Base-by-base conservation (phyloP, 305 asterid species). In the Fraxinus sp. region DNA sequence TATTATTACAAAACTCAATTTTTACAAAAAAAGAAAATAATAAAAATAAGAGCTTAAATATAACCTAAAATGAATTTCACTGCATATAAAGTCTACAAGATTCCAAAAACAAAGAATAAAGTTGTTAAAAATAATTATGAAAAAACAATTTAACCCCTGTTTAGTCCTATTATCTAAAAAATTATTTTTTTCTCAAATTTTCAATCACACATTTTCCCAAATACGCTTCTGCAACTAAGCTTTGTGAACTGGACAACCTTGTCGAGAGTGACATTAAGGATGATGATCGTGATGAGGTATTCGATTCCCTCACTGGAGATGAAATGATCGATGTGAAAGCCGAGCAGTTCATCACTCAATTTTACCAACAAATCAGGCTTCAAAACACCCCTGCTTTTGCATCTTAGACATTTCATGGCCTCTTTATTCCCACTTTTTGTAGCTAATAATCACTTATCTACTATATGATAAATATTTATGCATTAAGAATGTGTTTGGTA, bases 301-400 rank as follows among this genome's bases (percentile, higher is more conserved):
- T 87, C 20, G 86, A 87, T 26, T 81, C 85, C 22, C 52, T 85
- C 13, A 14, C 62, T 22, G 91, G 85, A 22, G 91, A 89, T 18
- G 90, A 80, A 20, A 77, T 80, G 86, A 89, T 89, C 6, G 90
- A 87, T 70, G 78, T 78, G 1, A 89, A 87, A 30, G 90, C 91
- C 8, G 86, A 89, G 55, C 80, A 74, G 28, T 89, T 89, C 81
- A 89, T 87, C 16, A 86, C 90, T 35, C 85, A 83, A 71, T 87
- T 89, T 77, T 89, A 85, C 86, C 74, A 75, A 6, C 86, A 82
- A 76, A 84, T 83, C 86, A 85, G 74, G 83, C 83, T 80, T 52
- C 84, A 87, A 74, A 62, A 74, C 74, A 26, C 14, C 74, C 74
- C 72, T 22, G 11, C 33, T 62, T 68, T 18, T 18, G 24, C 64